These are phyloP conservation scores for Myxozyma vanderwaltii DNA, from an alignment of 805 yeast species.

Conservation along the genomic window DNA sequence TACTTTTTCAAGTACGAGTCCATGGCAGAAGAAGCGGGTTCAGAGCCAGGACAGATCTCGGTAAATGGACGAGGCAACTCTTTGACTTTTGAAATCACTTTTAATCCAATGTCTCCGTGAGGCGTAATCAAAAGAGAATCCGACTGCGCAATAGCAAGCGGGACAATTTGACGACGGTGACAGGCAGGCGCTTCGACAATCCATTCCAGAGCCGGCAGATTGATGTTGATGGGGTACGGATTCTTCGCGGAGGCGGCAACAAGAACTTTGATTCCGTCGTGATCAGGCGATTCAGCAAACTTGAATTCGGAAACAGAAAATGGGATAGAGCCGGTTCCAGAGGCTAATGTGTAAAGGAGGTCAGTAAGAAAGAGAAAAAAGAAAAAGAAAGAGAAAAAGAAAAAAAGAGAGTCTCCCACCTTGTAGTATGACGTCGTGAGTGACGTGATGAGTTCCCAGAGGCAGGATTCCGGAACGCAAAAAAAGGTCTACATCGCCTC, in stretches of 20 bases:
- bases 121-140: constrained; percentile 23
- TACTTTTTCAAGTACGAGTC: constrained; percentile 25
- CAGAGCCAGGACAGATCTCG: constrained; percentile 19
- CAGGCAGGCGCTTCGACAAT: constrained; percentile 30
- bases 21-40: constrained; percentile 28
- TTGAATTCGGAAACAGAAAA: constrained; percentile 27
- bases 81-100: constrained; percentile 15
- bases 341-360: constrained; percentile 3
- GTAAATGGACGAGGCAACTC: constrained; percentile 25
- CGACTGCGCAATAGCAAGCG: constrained; percentile 27
- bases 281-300: constrained; percentile 9
- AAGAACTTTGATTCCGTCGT: constrained; percentile 22
- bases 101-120: constrained; percentile 11
- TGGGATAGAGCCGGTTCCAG: constrained; percentile 21
- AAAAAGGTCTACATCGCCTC: constrained; percentile 30
- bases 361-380: not conserved
- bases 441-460: constrained; percentile 32
- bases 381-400: not conserved
- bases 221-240: constrained; percentile 28
- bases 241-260: constrained; percentile 28
- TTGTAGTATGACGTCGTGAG: constrained; percentile 26
- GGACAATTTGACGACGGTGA: constrained; percentile 8
- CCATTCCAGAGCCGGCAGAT: constrained; percentile 30
- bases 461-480: constrained; percentile 30
- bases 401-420: not conserved